Base-by-base conservation (phyloP, 2,329 filamentous ascomycete genomes). In the Cercospora berteroae region DNA sequence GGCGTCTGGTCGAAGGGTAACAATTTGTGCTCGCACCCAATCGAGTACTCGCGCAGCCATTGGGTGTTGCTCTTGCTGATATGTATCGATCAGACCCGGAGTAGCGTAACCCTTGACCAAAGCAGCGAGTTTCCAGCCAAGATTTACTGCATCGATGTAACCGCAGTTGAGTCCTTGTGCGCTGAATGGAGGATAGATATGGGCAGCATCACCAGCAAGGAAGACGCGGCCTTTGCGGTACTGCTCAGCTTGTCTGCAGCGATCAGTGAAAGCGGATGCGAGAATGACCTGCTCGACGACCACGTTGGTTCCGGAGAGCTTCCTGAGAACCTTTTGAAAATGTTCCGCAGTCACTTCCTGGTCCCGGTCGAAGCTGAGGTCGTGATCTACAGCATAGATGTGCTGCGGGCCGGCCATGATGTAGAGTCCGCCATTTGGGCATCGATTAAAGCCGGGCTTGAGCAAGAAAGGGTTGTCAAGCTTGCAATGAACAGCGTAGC, bases 141-240 rank as follows among this genome's bases (percentile, higher is more conserved):
- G 68, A 66, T 79, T 75, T 33, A 77, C 70, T 4, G 74, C 77
- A 65, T 81, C 79, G 5, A 71, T 74, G 1, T 81, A 69, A 0
- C 77, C 79, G 3, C 69, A 78, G 64, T 81, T 81, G 72, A 80
- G 76, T 4, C 80, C 80, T 56, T 80, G 78, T 0, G 78, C 80
- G 2, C 79, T 79, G 3, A 71, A 72, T 1, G 78, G 77, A 16
- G 75, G 72, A 12, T 74, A 77, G 25, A 74, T 70, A 64, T 81
- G 79, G 7, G 79, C 79, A 29, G 76, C 68, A 64, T 80, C 78
- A 5, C 77, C 77, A 5, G 74, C 75, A 1, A 79, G 73, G n/a
- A 79, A 67, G 27, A 69, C 58, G 5, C 60, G 64, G 8, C 67
- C 60, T 13, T 23, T 36, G 29, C 64, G 56, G 31, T 59, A 59